Evolutionary conservation across 2,329 filamentous ascomycete genomes (phyloP), one percentile per base, ranked within the genome.

Genomic region (Alternaria arborescens): DNA sequence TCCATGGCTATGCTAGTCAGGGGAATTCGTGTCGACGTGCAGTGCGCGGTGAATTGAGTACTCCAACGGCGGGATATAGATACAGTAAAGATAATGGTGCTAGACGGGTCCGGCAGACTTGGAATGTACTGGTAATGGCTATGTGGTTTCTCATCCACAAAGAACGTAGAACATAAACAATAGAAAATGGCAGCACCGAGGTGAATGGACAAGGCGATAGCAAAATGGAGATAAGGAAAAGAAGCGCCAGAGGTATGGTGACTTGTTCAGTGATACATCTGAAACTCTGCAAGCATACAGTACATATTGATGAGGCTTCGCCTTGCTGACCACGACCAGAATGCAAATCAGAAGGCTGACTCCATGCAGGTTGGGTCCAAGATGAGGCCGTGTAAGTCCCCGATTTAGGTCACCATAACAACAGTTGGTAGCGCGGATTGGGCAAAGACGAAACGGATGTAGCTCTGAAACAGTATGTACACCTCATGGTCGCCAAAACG

Each of bases 1-100:
- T 76, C 71, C 74, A 77, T 77, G 16, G 56, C 61, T 67, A 58
- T 62, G 59, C 28, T 48, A 18, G 46, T 48, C 58, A 52, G 63
- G 60, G 48, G 46, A 65, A 32, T n/a, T 26, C 50, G 55, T 64
- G 57, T 64, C 52, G 61, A 64, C 58, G 58, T 24, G 16, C 14
- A 12, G 40, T 40, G 43, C 14, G 26, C 22, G 43, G 38, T 16
- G 32, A 14, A n/a, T 18, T 22, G 7, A 26, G 6, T 11, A 7
- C 1, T 3, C 20, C 2, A 34, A n/a, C 41, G 24, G 16, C 38
- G 18, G 5, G 7, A 30, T 12, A 14, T 6, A 14, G 18, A 51
- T 26, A 26, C 24, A 26, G 7, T 26, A 10, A 14, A 26, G 5
- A 56, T 20, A 11, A 28, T 20, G 4, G 28, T 28, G 28, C 22